Conservation (phyloP, 2,329 filamentous ascomycete genomes). For the Phoma herbarum region DNA sequence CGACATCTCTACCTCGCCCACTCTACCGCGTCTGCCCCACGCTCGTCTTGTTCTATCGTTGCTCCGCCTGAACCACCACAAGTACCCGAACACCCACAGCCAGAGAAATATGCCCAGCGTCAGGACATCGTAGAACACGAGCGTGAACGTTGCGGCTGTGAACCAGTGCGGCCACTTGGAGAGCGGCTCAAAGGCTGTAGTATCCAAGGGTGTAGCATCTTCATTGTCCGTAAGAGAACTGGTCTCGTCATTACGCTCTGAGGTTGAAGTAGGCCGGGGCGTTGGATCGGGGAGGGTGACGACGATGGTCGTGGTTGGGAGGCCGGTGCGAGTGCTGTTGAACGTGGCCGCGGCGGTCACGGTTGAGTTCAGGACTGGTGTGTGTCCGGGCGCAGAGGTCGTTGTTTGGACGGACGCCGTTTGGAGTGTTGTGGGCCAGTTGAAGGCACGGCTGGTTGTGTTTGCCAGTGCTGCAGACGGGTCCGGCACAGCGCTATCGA, state of each 20-base stretch:
- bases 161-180: constrained; percentile 20
- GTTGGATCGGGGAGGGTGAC: constrained; percentile 8
- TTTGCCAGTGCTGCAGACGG: neutral
- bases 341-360: neutral
- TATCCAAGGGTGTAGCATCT: constrained; percentile 1
- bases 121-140: constrained; percentile 34
- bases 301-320: constrained; percentile 6
- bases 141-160: constrained; percentile 19
- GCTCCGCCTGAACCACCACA: constrained; percentile 10
- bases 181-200: neutral
- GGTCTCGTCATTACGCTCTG: neutral
- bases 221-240: neutral
- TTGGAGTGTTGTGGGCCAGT: neutral
- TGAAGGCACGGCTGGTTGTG: neutral
- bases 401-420: neutral
- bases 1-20: neutral
- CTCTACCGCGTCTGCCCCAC: neutral
- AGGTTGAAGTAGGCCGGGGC: neutral
- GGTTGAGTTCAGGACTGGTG: neutral
- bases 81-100: constrained; percentile 24
- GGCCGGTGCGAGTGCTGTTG: neutral
- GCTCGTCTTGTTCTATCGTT: neutral
- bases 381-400: no score
- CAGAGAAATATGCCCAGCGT: constrained; percentile 22
- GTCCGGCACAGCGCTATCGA: neutral